A percentile compares a stretch with the other conserved stretches of the same genome.
Conservation (phyloP, 2,329 filamentous ascomycete genomes). For the Cladosporium sphaerospermum region DNA sequence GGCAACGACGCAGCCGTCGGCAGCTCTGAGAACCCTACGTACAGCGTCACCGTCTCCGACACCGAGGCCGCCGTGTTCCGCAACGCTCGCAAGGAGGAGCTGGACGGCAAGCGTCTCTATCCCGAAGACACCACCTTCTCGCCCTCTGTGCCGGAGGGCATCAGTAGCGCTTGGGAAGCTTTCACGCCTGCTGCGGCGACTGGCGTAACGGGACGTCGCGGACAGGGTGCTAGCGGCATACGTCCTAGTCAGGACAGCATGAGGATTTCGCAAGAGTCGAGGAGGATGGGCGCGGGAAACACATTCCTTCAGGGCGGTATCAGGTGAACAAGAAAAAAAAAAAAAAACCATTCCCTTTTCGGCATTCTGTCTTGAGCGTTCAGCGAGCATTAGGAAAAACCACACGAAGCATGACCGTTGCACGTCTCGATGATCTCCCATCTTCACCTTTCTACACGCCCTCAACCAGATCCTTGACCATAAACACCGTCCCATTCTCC, state of each 20-base stretch:
- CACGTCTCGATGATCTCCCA: not conserved
- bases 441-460: not conserved
- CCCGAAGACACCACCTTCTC: slow-evolving; percentile 1
- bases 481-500: not conserved
- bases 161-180: slow-evolving; percentile 10
- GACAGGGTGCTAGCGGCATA: not conserved
- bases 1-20: slow-evolving; percentile 55
- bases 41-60: slow-evolving; percentile 64
- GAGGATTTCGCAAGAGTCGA: slow-evolving; percentile 4
- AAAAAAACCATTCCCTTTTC: not conserved
- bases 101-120: slow-evolving; percentile 7
- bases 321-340: not conserved
- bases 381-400: not conserved
- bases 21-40: slow-evolving; percentile 61
- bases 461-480: not conserved
- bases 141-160: not conserved
- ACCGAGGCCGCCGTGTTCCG: slow-evolving; percentile 1
- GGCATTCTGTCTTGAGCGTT: not conserved
- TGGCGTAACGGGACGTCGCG: slow-evolving; percentile 6
- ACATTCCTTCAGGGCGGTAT: not conserved
- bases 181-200: not conserved
- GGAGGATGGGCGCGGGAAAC: not conserved
- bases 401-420: not conserved
- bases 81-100: slow-evolving; percentile 7
- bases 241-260: slow-evolving; percentile 3